phyloP scores from a whole-genome alignment of 768 basidiomycete species.

The Leccinum obscurum region DNA sequence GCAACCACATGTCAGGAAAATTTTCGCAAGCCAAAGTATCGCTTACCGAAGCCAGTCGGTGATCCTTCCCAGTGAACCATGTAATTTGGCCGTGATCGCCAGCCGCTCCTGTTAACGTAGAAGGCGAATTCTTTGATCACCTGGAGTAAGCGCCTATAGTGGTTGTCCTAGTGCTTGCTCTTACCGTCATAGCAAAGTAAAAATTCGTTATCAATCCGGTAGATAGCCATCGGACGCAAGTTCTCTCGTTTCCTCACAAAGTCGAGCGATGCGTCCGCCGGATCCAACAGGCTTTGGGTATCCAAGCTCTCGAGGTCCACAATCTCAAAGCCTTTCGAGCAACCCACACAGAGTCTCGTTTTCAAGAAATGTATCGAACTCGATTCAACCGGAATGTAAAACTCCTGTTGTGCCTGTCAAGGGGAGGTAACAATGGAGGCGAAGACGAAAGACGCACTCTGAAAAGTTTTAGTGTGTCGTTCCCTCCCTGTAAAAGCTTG shows the following conservation, averaged over 20 bases:
- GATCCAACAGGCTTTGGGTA: slow-evolving; percentile 94
- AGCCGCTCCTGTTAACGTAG: slow-evolving; percentile 96
- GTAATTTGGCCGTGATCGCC: slow-evolving; percentile 86
- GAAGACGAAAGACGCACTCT: slow-evolving; percentile 51
- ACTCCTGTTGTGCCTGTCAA: slow-evolving; percentile 29
- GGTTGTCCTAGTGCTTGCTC: slow-evolving; percentile 25
- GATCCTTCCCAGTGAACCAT: slow-evolving; percentile 97
- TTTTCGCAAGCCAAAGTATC: not conserved
- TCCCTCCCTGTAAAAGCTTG: slow-evolving; percentile 90
- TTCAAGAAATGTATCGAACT: slow-evolving; percentile 96
- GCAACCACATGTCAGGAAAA: slow-evolving; percentile 10
- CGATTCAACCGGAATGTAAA: slow-evolving; percentile 93
- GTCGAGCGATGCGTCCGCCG: slow-evolving; percentile 85
- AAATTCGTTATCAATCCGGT: slow-evolving; percentile 95
- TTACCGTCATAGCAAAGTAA: slow-evolving; percentile 95
- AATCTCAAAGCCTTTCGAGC: slow-evolving; percentile 97
- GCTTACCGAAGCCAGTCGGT: slow-evolving; percentile 90
- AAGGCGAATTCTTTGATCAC: slow-evolving; percentile 85
- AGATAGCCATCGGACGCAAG: slow-evolving; percentile 92
- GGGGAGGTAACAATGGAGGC: not conserved
- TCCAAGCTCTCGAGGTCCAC: slow-evolving; percentile 97
- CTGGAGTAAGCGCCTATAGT: slow-evolving; percentile 9
- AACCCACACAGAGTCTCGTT: slow-evolving; percentile 95
- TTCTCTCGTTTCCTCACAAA: slow-evolving; percentile 91
- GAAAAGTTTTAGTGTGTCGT: slow-evolving; percentile 91